Evolutionary conservation across 768 basidiomycete species (phyloP).

Genomic region (Podaxis carcinomalis): DNA sequence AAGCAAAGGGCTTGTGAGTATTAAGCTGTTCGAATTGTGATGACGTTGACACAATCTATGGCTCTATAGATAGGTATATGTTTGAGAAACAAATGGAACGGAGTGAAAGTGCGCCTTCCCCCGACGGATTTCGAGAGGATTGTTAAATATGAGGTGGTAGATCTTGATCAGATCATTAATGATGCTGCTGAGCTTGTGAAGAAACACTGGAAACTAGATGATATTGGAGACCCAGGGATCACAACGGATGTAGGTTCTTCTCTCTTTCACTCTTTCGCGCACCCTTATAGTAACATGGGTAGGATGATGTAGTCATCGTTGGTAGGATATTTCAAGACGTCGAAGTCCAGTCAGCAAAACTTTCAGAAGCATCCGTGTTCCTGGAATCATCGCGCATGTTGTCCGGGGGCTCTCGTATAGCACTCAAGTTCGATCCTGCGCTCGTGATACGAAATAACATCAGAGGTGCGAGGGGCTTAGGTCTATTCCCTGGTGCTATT

Average conservation of each 20-base stretch:
- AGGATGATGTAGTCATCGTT: constrained; percentile 67
- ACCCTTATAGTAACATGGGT: constrained; percentile 5
- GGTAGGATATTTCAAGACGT: constrained; percentile 72
- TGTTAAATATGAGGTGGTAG: constrained; percentile 30
- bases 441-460: constrained; percentile 63
- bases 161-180: constrained; percentile 84
- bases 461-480: constrained; percentile 59
- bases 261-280: background rate
- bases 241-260: constrained; percentile 36
- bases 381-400: constrained; percentile 84
- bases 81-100: constrained; percentile 86
- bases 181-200: constrained; percentile 74
- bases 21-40: background rate
- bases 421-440: constrained; percentile 64
- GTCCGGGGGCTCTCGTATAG: constrained; percentile 60
- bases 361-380: constrained; percentile 68
- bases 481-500: constrained; percentile 87
- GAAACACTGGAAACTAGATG: constrained; percentile 64
- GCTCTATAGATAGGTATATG: constrained; percentile 78
- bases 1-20: constrained; percentile 57
- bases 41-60: background rate
- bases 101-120: constrained; percentile 58
- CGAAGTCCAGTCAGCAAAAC: constrained; percentile 58
- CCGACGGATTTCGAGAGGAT: background rate
- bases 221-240: constrained; percentile 69